These are phyloP conservation scores for Boletellus emodensis DNA, from an alignment of 768 basidiomycete genomes.

Conservation along the genomic window DNA sequence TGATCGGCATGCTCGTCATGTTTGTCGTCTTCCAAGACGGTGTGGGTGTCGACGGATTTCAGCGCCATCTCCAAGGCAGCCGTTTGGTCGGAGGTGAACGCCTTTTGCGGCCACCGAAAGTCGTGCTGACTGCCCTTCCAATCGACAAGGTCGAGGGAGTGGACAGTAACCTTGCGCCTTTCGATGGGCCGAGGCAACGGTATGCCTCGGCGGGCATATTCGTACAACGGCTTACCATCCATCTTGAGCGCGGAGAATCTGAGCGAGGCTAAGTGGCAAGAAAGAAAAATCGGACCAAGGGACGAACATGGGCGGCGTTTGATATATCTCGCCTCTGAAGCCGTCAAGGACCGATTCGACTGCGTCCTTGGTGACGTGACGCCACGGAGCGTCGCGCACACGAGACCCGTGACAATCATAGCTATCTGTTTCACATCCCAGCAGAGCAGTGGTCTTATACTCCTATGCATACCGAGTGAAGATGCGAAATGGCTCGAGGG, in stretches of 20 bases:
- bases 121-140: slow-evolving; percentile 77
- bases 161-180: slow-evolving; percentile 74
- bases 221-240: slow-evolving; percentile 94
- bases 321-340: slow-evolving; percentile 85
- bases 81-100: slow-evolving; percentile 65
- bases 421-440: slow-evolving; percentile 93
- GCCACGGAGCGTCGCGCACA: slow-evolving; percentile 74
- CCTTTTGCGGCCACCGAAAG: slow-evolving; percentile 73
- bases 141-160: slow-evolving; percentile 70
- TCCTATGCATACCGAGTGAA: slow-evolving; percentile 50
- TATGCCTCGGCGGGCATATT: slow-evolving; percentile 88
- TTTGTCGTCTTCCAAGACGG: slow-evolving; percentile 31
- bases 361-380: slow-evolving; percentile 74
- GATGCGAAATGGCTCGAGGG: slow-evolving; percentile 6
- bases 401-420: slow-evolving; percentile 89
- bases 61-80: slow-evolving; percentile 64
- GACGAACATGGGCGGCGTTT: slow-evolving; percentile 86
- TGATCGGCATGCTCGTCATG: slow-evolving; percentile 32
- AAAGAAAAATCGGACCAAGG: background rate
- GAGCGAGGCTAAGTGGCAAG: slow-evolving; percentile 8
- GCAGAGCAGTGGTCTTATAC: slow-evolving; percentile 83
- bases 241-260: slow-evolving; percentile 99
- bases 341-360: slow-evolving; percentile 64
- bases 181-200: slow-evolving; percentile 96
- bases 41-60: slow-evolving; percentile 41